Conservation (phyloP, 768 basidiomycete species). For the Termitomyces sp. region DNA sequence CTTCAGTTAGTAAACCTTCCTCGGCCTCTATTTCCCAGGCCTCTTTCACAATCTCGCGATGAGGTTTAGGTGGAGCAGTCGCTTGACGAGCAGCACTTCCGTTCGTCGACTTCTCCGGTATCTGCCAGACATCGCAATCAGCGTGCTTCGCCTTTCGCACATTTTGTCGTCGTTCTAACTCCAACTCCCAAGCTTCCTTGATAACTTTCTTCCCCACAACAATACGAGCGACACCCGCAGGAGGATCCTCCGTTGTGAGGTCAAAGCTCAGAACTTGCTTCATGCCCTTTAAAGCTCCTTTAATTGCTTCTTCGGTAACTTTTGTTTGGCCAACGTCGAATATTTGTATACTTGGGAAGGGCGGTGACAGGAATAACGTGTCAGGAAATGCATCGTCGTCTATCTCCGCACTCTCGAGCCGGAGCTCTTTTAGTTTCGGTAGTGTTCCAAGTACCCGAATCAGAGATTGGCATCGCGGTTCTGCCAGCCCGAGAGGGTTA, state of each 20-base stretch:
- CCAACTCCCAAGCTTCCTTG: conserved; percentile 78
- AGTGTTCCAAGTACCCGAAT: conserved; percentile 43
- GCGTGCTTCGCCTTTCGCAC: conserved; percentile 28
- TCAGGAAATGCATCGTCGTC: conserved; percentile 54
- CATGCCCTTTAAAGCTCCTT: conserved; percentile 38
- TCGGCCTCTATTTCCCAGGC: conserved; percentile 80
- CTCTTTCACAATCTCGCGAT: conserved; percentile 48
- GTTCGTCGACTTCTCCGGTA: conserved; percentile 2
- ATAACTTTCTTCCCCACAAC: conserved; percentile 65
- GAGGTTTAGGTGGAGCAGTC: conserved; percentile 1
- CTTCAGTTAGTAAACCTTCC: conserved; percentile 69
- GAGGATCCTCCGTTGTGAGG: conserved; percentile 45
- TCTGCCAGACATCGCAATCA: conserved; percentile 25
- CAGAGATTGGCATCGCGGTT: conserved; percentile 29
- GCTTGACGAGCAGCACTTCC: not conserved
- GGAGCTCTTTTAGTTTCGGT: conserved; percentile 49
- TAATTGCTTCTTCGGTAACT: conserved; percentile 40
- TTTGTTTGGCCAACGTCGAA: conserved; percentile 67
- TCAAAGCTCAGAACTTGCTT: conserved; percentile 51
- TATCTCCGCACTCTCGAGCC: conserved; percentile 50
- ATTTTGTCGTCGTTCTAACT: conserved; percentile 52
- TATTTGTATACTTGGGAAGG: conserved; percentile 48
- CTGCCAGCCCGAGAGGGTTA: conserved; percentile 52
- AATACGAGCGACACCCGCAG: conserved; percentile 46
- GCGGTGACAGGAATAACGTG: conserved; percentile 25